Conservation (phyloP, 2,329 filamentous ascomycete genomes). For the Claviceps humidiphila region DNA sequence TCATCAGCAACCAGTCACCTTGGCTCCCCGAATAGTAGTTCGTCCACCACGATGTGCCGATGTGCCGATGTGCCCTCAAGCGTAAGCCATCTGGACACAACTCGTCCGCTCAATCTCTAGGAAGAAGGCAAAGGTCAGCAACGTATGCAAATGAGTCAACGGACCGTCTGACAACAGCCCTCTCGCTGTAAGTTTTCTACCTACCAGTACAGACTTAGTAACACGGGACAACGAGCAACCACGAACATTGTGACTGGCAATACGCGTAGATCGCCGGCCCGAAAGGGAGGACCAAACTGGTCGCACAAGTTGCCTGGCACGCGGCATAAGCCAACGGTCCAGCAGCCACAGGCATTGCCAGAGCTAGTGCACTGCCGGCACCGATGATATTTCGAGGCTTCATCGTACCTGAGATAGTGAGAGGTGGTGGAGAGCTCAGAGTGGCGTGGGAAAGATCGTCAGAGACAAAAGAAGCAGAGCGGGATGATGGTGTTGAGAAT, state of each 20-base stretch:
- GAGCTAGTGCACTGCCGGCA: background rate
- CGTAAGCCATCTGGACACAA: background rate
- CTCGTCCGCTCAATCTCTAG: background rate
- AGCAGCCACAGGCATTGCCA: background rate
- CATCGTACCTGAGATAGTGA: too few species aligned
- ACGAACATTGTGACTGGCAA: background rate
- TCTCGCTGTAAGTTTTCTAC: background rate
- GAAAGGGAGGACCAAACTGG: fast-evolving
- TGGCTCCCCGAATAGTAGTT: background rate
- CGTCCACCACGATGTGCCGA: background rate
- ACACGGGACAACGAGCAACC: background rate
- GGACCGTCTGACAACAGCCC: background rate
- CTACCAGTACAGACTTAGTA: background rate
- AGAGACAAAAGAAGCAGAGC: too few species aligned
- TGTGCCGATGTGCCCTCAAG: background rate
- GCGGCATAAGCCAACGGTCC: background rate
- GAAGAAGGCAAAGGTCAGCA: background rate
- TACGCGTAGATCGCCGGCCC: background rate
- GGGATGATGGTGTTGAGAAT: too few species aligned
- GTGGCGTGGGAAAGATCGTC: too few species aligned
- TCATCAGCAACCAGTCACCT: too few species aligned
- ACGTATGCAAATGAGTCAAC: background rate
- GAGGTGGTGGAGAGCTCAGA: too few species aligned
- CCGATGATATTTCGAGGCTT: too few species aligned
- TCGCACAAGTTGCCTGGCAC: background rate